A percentile compares a stretch with the other conserved stretches of the same genome.
phyloP scores from a whole-genome alignment of 2,329 filamentous ascomycete species.

The Pseudocercospora macadamiae region DNA sequence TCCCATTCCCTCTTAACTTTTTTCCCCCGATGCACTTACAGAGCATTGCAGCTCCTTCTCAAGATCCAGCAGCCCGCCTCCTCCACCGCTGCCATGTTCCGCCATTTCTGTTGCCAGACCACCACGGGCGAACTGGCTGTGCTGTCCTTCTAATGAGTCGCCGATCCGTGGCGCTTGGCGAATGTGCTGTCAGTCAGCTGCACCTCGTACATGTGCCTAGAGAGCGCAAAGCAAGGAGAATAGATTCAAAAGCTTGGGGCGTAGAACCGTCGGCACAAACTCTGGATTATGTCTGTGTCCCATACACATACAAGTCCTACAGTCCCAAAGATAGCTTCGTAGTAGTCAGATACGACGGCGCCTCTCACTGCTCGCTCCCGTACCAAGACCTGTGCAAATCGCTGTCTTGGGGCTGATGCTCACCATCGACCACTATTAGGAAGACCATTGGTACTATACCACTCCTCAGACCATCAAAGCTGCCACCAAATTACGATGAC shows the following conservation, averaged over 20 bases:
- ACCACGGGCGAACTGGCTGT: not conserved
- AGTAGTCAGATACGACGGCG: not conserved
- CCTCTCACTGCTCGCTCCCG: not conserved
- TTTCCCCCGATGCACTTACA: slow-evolving; percentile 62
- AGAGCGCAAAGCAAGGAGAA: not conserved
- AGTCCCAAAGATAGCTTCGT: slow-evolving; percentile 1
- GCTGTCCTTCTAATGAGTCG: not conserved
- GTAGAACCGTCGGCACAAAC: not conserved
- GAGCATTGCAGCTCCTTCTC: slow-evolving; percentile 96
- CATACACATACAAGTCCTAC: not conserved
- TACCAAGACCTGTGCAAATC: not conserved
- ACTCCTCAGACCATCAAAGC: too few relatives aligned
- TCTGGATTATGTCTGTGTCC: not conserved
- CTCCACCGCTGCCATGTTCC: slow-evolving; percentile 4
- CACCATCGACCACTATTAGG: too few relatives aligned
- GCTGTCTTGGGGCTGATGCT: not conserved
- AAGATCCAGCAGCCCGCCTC: slow-evolving; percentile 58
- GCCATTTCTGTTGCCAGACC: slow-evolving; percentile 8
- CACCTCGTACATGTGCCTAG: not conserved
- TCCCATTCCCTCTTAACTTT: too few relatives aligned
- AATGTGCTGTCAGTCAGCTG: slow-evolving; percentile 15
- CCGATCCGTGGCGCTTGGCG: slow-evolving; percentile 5
- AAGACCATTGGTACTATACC: too few relatives aligned
- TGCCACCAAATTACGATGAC: too few relatives aligned
- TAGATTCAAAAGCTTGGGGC: not conserved